phyloP scores from a whole-genome alignment of 176 grass and related monocot species.

The Oryza australiensis region DNA sequence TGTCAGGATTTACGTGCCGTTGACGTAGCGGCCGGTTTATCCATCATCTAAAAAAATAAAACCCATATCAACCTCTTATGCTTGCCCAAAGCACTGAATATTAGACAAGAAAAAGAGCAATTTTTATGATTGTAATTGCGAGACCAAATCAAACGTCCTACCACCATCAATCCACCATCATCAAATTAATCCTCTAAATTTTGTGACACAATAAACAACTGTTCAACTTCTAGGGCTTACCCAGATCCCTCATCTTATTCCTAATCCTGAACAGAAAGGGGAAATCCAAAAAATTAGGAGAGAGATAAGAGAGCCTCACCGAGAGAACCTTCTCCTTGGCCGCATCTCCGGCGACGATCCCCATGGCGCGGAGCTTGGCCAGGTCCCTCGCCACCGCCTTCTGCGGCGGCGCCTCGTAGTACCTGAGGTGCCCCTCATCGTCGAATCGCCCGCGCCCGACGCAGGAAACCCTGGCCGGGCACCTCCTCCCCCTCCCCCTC shows the following conservation, averaged over 20 bases:
- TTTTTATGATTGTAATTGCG: background rate
- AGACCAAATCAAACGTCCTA: background rate
- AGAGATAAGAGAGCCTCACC: slow-evolving; percentile 7
- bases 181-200: background rate
- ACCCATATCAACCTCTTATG: background rate
- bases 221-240: background rate
- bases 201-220: background rate
- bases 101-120: background rate
- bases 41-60: too few species aligned
- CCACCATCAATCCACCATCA: background rate
- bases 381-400: slow-evolving; percentile 43
- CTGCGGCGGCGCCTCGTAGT: slow-evolving; percentile 40
- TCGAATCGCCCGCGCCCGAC: slow-evolving; percentile 21
- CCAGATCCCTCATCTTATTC: background rate
- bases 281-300: background rate
- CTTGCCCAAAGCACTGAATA: background rate
- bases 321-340: slow-evolving; percentile 47
- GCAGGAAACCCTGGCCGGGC: slow-evolving; percentile 35
- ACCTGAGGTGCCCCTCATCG: slow-evolving; percentile 35
- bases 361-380: slow-evolving; percentile 29
- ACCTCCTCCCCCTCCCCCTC: background rate
- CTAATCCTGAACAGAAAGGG: background rate
- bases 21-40: too few species aligned
- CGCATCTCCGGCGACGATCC: slow-evolving; percentile 28
- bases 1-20: too few species aligned